A percentile compares a stretch with the other conserved stretches of the same genome.
These are phyloP conservation scores for Penicillium soppii DNA, from an alignment of 495 filamentous ascomycete species.

Conservation along the genomic window DNA sequence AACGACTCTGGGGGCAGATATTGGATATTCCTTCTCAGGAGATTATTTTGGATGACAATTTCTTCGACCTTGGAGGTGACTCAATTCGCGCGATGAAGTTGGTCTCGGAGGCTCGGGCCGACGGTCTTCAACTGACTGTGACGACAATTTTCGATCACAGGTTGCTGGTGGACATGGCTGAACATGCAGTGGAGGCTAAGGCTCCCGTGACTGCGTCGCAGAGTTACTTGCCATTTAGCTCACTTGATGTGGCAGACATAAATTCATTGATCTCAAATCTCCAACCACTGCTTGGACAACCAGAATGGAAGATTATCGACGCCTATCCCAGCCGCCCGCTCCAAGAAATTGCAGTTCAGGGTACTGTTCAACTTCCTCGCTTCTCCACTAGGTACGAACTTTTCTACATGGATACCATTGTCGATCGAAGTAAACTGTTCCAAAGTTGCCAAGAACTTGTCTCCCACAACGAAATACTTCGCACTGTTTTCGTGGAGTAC, in stretches of 20 bases:
- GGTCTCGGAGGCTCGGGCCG: slow-evolving; percentile 1
- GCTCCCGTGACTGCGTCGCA: not conserved
- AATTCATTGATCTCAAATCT: not conserved
- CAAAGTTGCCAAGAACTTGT: slow-evolving; percentile 33
- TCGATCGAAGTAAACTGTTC: slow-evolving; percentile 18
- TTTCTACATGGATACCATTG: slow-evolving; percentile 20
- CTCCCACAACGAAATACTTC: slow-evolving; percentile 50
- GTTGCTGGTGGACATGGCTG: not conserved
- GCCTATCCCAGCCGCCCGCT: slow-evolving; percentile 21
- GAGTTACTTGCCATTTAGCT: not conserved
- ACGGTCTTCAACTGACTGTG: not conserved
- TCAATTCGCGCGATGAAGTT: slow-evolving; percentile 4
- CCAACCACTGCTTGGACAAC: not conserved
- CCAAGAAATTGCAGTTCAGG: slow-evolving; percentile 42
- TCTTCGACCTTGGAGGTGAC: slow-evolving; percentile 3
- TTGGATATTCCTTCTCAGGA: not conserved
- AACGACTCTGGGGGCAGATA: not conserved
- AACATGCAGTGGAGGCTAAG: not conserved
- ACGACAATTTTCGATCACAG: not conserved
- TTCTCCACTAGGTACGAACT: slow-evolving; percentile 29
- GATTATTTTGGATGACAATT: not conserved
- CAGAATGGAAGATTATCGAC: slow-evolving; percentile 10
- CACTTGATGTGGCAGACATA: not conserved
- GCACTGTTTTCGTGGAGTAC: slow-evolving; percentile 53
- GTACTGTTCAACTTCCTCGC: slow-evolving; percentile 36